Conservation (phyloP, 257 asterid species). For the Leptodermis oblonga region DNA sequence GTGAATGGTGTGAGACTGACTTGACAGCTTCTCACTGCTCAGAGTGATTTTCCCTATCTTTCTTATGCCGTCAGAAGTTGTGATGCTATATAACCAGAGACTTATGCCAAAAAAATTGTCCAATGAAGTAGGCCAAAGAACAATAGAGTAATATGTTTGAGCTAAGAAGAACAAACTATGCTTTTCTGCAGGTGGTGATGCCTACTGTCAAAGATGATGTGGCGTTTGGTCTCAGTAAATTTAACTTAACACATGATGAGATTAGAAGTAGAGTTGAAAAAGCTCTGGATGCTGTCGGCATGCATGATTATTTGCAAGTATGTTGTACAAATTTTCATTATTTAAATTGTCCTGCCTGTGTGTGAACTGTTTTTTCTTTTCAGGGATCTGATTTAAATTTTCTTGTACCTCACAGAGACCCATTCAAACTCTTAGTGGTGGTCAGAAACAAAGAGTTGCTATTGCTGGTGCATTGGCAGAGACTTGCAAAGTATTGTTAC, state of each 20-base stretch:
- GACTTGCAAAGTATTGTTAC: constrained; percentile 82
- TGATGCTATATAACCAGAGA: background rate
- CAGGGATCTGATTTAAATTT: constrained; percentile 12
- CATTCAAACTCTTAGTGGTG: constrained; percentile 96
- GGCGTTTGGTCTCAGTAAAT: constrained; percentile 92
- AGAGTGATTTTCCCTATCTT: background rate
- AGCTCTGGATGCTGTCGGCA: constrained; percentile 85
- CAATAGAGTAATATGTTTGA: background rate
- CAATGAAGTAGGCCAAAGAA: background rate
- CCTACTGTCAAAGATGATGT: constrained; percentile 99
- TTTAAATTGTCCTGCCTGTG: background rate
- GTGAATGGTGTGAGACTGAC: background rate
- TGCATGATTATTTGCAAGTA: constrained; percentile 81
- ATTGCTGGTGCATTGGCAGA: constrained; percentile 98
- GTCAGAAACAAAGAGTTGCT: constrained; percentile 98
- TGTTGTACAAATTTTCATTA: constrained; percentile 19
- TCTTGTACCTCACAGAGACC: constrained; percentile 50
- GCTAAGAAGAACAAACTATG: background rate
- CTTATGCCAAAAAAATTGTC: background rate
- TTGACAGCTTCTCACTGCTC: background rate
- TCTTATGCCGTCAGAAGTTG: background rate
- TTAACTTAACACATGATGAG: constrained; percentile 45
- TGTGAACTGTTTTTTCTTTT: constrained; percentile 5
- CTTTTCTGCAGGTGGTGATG: constrained; percentile 80
- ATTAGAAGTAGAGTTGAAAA: constrained; percentile 60